These are phyloP conservation scores for Colletotrichum shisoi DNA, from an alignment of 2,329 filamentous ascomycete species.

Conservation along the genomic window DNA sequence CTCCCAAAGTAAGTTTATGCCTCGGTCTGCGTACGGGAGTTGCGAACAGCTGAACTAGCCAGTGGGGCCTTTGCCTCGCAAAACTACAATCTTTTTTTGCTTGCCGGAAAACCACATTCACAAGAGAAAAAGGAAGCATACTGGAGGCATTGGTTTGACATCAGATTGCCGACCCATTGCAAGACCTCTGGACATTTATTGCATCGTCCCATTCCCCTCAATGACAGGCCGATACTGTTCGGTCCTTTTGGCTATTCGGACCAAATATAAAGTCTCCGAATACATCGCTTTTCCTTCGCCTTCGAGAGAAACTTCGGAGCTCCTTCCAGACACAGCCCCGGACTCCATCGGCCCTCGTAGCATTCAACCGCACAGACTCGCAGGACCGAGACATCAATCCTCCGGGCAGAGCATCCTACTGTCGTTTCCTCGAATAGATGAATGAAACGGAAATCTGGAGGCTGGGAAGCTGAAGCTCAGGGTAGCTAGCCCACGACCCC, in stretches of 20 bases:
- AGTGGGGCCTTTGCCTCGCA: conserved; percentile 9
- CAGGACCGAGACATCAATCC: conserved; percentile 16
- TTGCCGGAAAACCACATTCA: not conserved
- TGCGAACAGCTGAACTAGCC: not conserved
- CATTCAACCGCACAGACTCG: conserved; percentile 34
- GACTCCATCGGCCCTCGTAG: conserved; percentile 20
- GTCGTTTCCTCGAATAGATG: conserved; percentile 24
- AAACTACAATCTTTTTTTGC: conserved; percentile 8
- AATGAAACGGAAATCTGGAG: not conserved
- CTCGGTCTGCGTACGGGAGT: conserved; percentile 16
- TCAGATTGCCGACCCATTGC: conserved; percentile 23
- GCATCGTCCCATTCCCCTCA: conserved; percentile 1
- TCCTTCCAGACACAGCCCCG: conserved; percentile 16
- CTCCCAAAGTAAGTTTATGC: not conserved
- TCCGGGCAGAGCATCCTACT: conserved; percentile 6
- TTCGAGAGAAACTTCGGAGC: conserved; percentile 15
- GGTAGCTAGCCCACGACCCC: conserved; percentile 3
- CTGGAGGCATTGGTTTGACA: conserved; percentile 11
- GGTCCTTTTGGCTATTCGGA: not conserved
- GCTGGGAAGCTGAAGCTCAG: conserved; percentile 1
- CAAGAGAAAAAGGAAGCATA: conserved; percentile 21
- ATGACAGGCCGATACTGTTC: not conserved
- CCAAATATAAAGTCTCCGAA: not conserved
- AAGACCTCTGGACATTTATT: conserved; percentile 11
- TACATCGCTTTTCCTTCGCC: conserved; percentile 8